Evolutionary conservation across 768 basidiomycete genomes (phyloP).

Genomic region (Grammothele lineata): DNA sequence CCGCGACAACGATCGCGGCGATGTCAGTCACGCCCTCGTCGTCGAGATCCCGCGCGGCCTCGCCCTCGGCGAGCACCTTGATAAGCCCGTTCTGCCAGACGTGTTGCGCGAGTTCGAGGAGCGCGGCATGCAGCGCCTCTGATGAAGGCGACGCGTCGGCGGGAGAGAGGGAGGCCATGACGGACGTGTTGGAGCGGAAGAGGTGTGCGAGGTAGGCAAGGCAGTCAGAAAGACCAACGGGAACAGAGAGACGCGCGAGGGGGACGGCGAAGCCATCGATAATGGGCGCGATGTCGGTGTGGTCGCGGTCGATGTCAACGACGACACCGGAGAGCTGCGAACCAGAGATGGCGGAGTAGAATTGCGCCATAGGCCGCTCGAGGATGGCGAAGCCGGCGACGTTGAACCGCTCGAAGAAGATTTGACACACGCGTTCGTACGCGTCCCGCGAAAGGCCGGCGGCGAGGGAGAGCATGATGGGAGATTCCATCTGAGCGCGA

Average conservation of each 20-base stretch:
- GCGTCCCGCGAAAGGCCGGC: conserved; percentile 60
- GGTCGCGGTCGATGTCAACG: conserved; percentile 74
- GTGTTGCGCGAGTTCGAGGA: conserved; percentile 62
- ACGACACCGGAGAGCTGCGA: conserved; percentile 63
- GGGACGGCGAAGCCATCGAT: conserved; percentile 67
- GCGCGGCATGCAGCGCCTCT: conserved; percentile 42
- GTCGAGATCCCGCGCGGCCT: conserved; percentile 31
- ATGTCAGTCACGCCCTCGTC: conserved; percentile 82
- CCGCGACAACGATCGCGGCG: conserved; percentile 84
- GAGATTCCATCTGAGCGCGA: conserved; percentile 84
- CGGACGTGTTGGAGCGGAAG: conserved; percentile 61
- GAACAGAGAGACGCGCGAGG: conserved; percentile 48
- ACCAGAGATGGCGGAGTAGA: conserved; percentile 56
- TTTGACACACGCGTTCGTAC: conserved; percentile 72
- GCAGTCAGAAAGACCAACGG: conserved; percentile 68
- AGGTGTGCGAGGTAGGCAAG: conserved; percentile 72
- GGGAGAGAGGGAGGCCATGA: conserved; percentile 56
- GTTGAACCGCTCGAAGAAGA: conserved; percentile 93
- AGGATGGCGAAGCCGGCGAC: conserved; percentile 77
- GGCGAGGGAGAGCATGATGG: conserved; percentile 70
- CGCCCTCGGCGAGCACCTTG: conserved; percentile 72
- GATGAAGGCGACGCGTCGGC: conserved; percentile 42
- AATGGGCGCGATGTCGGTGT: conserved; percentile 75
- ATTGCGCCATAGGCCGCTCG: conserved; percentile 79
- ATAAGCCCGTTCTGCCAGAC: conserved; percentile 62